A percentile compares a stretch with the other conserved stretches of the same genome.
Evolutionary conservation across 208 protist genomes (phyloP).

Genomic region (Leptomonas seymouri): DNA sequence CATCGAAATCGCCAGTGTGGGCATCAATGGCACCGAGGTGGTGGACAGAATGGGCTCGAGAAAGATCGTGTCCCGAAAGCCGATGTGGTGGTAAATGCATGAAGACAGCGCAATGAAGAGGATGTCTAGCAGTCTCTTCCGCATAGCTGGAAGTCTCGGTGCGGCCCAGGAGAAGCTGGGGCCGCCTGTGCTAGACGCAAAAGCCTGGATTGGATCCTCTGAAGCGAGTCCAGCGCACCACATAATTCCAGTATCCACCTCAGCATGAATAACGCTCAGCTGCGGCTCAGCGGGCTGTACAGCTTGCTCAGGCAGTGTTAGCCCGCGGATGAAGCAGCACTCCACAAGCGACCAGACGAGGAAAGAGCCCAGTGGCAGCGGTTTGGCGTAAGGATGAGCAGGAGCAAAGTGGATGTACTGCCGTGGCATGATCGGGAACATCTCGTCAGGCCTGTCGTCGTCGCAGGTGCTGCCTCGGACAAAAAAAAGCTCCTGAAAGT

Average conservation of each 20-base stretch:
- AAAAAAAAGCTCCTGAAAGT: conserved; percentile 84
- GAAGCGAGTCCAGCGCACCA: conserved; percentile 70
- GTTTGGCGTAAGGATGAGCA: conserved; percentile 11
- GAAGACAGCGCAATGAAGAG: conserved; percentile 55
- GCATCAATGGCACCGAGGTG: conserved; percentile 59
- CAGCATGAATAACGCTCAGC: conserved; percentile 42
- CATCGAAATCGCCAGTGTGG: conserved; percentile 74
- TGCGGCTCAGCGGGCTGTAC: conserved; percentile 26
- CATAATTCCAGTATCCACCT: conserved; percentile 57
- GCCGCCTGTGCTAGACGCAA: conserved; percentile 3
- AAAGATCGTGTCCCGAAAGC: conserved; percentile 75
- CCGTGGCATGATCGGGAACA: conserved; percentile 46
- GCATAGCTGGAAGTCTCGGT: conserved; percentile 33
- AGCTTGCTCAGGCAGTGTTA: conserved; percentile 40
- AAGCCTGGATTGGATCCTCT: conserved; percentile 37
- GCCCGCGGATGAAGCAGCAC: conserved; percentile 84
- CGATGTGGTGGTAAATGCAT: conserved; percentile 50
- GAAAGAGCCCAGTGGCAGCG: conserved; percentile 43
- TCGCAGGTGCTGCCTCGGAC: conserved; percentile 65
- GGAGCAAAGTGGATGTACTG: conserved; percentile 25
- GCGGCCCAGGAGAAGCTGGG: conserved; percentile 8
- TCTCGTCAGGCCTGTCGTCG: conserved; percentile 45
- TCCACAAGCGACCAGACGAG: conserved; percentile 75
- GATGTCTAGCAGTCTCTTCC: conserved; percentile 56
- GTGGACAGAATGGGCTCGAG: conserved; percentile 65